These are phyloP conservation scores for Triticum monococcum DNA, from an alignment of 176 grass and related monocot genomes.

Conservation along the genomic window DNA sequence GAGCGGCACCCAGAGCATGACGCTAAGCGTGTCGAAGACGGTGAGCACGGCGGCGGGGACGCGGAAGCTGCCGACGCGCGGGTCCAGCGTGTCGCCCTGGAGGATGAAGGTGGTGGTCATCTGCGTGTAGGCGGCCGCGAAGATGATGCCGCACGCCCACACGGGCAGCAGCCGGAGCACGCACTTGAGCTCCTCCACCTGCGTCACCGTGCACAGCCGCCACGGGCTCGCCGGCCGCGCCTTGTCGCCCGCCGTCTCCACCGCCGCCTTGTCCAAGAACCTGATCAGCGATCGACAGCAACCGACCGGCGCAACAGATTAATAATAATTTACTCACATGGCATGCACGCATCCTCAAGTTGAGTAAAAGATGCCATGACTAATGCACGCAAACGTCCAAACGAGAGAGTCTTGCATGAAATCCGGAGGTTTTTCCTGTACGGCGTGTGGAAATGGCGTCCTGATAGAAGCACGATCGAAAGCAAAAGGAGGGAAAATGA, in stretches of 20 bases:
- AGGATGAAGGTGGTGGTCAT: constrained; percentile 56
- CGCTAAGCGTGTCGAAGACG: constrained; percentile 59
- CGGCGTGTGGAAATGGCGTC: not conserved
- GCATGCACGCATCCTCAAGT: no score
- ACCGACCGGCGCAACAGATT: not conserved
- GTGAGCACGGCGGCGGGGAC: constrained; percentile 53
- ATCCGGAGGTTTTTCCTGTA: not conserved
- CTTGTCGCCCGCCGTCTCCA: constrained; percentile 24
- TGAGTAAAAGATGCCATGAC: not conserved
- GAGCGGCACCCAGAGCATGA: constrained; percentile 65
- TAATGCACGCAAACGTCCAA: not conserved
- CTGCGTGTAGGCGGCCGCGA: constrained; percentile 46
- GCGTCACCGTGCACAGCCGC: constrained; percentile 79
- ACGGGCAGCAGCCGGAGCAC: constrained; percentile 39
- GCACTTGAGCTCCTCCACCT: constrained; percentile 91
- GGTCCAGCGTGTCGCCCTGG: constrained; percentile 58
- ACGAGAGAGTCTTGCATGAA: not conserved
- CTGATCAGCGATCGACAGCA: not conserved
- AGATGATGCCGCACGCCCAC: constrained; percentile 54
- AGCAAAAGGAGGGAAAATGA: not conserved
- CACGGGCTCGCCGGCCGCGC: constrained; percentile 35
- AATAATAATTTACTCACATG: not conserved
- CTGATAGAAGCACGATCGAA: not conserved
- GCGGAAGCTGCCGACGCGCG: constrained; percentile 34
- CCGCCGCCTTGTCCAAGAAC: constrained; percentile 63